Base-by-base conservation (phyloP, 176 grass and related monocot genomes). In the Aechmea fasciata region DNA sequence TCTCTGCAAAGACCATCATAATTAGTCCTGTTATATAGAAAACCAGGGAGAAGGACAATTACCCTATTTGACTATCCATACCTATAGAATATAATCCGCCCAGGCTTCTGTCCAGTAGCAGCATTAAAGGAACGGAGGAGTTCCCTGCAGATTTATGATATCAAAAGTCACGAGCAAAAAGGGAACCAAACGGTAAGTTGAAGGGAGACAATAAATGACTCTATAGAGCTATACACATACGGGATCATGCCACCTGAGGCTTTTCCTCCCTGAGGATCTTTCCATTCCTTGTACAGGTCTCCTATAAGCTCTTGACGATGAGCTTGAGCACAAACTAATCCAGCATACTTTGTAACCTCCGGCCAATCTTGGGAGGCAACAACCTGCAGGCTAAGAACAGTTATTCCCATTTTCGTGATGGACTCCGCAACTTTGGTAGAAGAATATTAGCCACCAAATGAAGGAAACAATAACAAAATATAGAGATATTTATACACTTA, bases 361-460 rank as follows among this genome's bases (percentile, higher is more conserved):
- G 93, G 93, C 88, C 93, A 96, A 82, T 96, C 93, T 29, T 90
- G 93, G 63, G 93, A 92, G 2, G 93, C 89, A 52, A 96, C 93
- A 73, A 96, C 93, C 93, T 96, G 53, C 72, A 84, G 50, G 47
- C 13, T 53, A 65, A 65, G 28, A 68, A 53, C 66, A 48, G 23
- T 0, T 73, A 14, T 68, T 50, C 6, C n/a, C 2, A 13, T 5
- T 66, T 33, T 28, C 64, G 13, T 33, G 13, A 66, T 41, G 33
- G 33, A 41, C 33, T 41, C 33, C 1, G 33, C 33, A 41, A 41
- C 33, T 41, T 41, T 41, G 33, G 33, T 7, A 41, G 6, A 41
- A 41, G 33, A 41, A 41, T 41, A 41, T 41, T 41, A 7, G 33
- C 6, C 3, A 41, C 33, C 33, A 41, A 41, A 6, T 41, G 33